A percentile compares a stretch with the other conserved stretches of the same genome.
Conservation (phyloP, 148 eudicot genomes). For the Chenopodium berlandieri region DNA sequence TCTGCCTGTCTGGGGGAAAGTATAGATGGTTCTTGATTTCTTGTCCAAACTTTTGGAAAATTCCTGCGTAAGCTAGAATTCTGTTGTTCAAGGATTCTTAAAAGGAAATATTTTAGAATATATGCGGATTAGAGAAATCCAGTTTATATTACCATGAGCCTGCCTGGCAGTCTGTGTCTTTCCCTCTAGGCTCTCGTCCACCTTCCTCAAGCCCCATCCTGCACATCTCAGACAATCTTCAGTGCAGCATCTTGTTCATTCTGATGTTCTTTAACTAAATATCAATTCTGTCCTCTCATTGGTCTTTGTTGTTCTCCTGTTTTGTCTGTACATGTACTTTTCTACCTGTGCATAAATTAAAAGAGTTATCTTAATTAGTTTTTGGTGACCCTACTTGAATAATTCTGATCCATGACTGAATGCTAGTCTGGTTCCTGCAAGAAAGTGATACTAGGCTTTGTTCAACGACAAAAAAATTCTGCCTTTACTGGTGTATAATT, state of each 20-base stretch:
- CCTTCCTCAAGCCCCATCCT: background rate
- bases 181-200: background rate
- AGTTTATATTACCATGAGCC: background rate
- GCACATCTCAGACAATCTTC: background rate
- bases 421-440: background rate
- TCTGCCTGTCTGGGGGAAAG: background rate
- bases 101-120: background rate
- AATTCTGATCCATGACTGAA: background rate
- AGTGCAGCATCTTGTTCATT: constrained; percentile 2
- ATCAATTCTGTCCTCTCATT: background rate
- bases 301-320: constrained; percentile 9
- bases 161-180: background rate
- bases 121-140: background rate
- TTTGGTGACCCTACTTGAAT: background rate
- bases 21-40: background rate
- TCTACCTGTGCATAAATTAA: background rate
- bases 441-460: constrained; percentile 6
- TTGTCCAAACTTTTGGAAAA: background rate
- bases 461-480: background rate
- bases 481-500: background rate
- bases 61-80: background rate
- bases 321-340: background rate
- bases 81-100: background rate
- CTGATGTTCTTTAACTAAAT: constrained; percentile 1
- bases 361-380: background rate